A percentile compares a stretch with the other conserved stretches of the same genome.
Evolutionary conservation across 441 rosid genomes (phyloP).

Genomic region (Aleurites moluccanus): DNA sequence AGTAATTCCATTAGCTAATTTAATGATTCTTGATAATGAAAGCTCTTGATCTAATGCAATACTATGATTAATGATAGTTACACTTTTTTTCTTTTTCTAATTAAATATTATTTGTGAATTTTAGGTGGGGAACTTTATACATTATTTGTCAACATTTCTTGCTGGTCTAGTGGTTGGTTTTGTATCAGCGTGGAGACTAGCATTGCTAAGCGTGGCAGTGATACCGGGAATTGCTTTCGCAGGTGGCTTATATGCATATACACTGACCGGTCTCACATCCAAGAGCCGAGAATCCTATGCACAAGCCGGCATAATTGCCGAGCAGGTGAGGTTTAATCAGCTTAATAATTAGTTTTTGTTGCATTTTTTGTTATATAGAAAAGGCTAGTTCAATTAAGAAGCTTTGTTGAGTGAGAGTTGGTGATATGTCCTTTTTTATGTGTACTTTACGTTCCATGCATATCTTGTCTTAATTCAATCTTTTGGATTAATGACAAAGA

Average conservation of each 20-base stretch:
- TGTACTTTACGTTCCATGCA: background rate
- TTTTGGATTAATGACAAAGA: conserved; percentile 21
- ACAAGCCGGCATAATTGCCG: conserved; percentile 93
- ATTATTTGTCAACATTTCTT: conserved; percentile 89
- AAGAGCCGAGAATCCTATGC: conserved; percentile 98
- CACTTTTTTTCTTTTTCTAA: background rate
- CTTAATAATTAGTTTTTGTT: background rate
- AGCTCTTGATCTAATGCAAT: background rate
- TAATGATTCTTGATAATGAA: background rate
- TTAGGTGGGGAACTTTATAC: conserved; percentile 97
- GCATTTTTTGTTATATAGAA: background rate
- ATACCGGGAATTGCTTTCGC: conserved; percentile 99
- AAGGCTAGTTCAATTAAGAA: conserved; percentile 8
- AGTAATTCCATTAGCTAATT: background rate
- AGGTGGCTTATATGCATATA: conserved; percentile 95
- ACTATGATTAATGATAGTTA: background rate
- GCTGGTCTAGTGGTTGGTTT: conserved; percentile 99
- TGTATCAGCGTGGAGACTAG: conserved; percentile 97
- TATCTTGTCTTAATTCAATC: conserved; percentile 10
- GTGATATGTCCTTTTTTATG: conserved; percentile 1
- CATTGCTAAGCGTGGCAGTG: conserved; percentile 89
- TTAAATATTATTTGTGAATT: background rate
- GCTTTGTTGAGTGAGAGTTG: background rate
- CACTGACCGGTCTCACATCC: conserved; percentile 94
- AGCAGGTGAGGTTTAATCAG: conserved; percentile 69